Evolutionary conservation across 441 rosid genomes (phyloP), one percentile per base, ranked within the genome.

Genomic region (Bocquillonia castaneifolia): DNA sequence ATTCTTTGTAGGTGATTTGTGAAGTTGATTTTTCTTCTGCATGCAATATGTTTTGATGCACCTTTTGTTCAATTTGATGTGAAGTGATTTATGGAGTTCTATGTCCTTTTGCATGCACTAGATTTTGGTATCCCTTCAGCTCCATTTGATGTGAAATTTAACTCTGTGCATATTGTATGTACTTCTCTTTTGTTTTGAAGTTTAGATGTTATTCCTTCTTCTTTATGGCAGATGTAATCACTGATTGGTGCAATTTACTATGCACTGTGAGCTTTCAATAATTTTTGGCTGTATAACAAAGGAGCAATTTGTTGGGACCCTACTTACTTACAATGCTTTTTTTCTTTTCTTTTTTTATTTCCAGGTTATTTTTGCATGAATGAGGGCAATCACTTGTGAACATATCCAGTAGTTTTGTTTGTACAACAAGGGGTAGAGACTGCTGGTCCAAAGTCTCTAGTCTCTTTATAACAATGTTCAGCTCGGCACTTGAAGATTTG

Each of bases 381-480:
- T 55, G 69, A 59, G 20, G 68, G 23, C 36, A 42, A 56, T 63
- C 63, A 44, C 63, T 58, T 60, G 54, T 25, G 40, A 55, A 66
- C 23, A 34, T 67, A 26, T 73, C 31, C 13, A 25, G 31, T 15
- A 55, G 31, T 65, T 71, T 67, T 60, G 56, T 58, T 56, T 51
- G 17, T 36, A 36, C 47, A 18, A 66, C 54, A 52, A 55, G 59
- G 70, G 25, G 28, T 42, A 48, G 64, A 73, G 20, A 42, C 57
- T 50, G 63, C 66, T 48, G 71, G 75, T 42, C n/a, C n/a, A n/a
- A n/a, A n/a, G 6, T 6, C 67, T 75, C 68, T 64, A 10, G 31
- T 45, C 73, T 54, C 79, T 74, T 76, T 66, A 54, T 70, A 23
- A 80, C 74, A 56, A 85, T 91, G 85, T 50, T 44, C 25, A 39